These are phyloP conservation scores for Scheffersomyces lignicola DNA, from an alignment of 1,139 yeast species.

Conservation along the genomic window DNA sequence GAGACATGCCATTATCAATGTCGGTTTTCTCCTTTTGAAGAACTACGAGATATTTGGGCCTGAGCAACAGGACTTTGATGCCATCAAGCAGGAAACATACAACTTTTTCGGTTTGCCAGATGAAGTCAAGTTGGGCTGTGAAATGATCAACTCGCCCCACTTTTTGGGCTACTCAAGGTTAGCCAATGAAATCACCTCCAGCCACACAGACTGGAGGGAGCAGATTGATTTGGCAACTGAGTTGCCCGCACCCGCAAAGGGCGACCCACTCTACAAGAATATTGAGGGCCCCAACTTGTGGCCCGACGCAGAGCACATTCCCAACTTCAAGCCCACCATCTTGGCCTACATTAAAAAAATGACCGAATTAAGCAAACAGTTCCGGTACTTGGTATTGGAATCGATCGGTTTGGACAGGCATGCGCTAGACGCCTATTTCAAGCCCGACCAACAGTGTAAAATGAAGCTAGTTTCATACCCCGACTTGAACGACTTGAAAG, in stretches of 20 bases:
- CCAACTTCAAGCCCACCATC: slow-evolving; percentile 49
- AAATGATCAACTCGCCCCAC: slow-evolving; percentile 65
- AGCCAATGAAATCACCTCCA: slow-evolving; percentile 67
- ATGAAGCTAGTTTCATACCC: slow-evolving; percentile 58
- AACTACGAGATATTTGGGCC: slow-evolving; percentile 45
- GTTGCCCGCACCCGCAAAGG: slow-evolving; percentile 45
- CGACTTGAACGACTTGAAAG: slow-evolving; percentile 28
- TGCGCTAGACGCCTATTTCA: slow-evolving; percentile 51
- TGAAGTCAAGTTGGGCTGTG: slow-evolving; percentile 50
- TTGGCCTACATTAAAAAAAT: slow-evolving; percentile 47
- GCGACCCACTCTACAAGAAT: slow-evolving; percentile 53
- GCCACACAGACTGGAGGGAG: slow-evolving; percentile 62
- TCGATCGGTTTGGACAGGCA: slow-evolving; percentile 49
- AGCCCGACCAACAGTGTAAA: slow-evolving; percentile 52
- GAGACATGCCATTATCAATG: slow-evolving; percentile 55
- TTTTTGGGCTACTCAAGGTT: slow-evolving; percentile 66
- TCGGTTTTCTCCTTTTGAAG: slow-evolving; percentile 58
- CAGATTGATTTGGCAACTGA: slow-evolving; percentile 70
- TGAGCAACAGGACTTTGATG: slow-evolving; percentile 32
- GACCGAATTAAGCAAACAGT: slow-evolving; percentile 42
- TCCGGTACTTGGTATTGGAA: slow-evolving; percentile 53
- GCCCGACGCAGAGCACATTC: slow-evolving; percentile 52
- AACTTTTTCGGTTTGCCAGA: slow-evolving; percentile 56
- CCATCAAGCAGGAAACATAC: slow-evolving; percentile 42
- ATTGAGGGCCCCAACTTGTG: slow-evolving; percentile 68